These are phyloP conservation scores for Aquilaria sinensis DNA, from an alignment of 345 rosid genomes.

Conservation along the genomic window DNA sequence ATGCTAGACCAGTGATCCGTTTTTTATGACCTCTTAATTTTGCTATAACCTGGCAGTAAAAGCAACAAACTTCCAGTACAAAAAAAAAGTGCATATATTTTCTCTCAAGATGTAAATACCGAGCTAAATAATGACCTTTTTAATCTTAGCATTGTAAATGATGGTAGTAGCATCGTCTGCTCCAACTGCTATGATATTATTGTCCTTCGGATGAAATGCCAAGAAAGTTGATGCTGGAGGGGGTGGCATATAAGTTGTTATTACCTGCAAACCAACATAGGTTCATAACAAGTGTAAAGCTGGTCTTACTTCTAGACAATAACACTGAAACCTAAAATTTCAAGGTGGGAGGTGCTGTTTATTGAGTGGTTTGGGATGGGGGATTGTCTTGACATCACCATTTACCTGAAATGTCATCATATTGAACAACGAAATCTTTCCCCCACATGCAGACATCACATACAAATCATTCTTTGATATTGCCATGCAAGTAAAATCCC, in stretches of 20 bases:
- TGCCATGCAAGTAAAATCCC: conserved; percentile 36
- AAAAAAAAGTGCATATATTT: not conserved
- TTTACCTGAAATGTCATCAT: conserved; percentile 55
- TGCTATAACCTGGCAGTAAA: conserved; percentile 48
- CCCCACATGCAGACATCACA: conserved; percentile 57
- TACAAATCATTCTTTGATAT: conserved; percentile 56
- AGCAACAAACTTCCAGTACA: conserved; percentile 1
- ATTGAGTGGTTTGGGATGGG: too few relatives aligned
- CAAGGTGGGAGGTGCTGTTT: not conserved
- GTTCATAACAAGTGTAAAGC: not conserved
- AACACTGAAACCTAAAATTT: not conserved
- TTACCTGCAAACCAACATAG: conserved; percentile 31
- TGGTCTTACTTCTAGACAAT: too few relatives aligned
- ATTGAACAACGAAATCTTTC: conserved; percentile 47
- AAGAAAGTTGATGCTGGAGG: conserved; percentile 53
- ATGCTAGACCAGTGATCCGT: conserved; percentile 73
- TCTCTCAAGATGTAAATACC: not conserved
- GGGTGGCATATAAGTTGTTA: conserved; percentile 55
- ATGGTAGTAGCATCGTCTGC: conserved; percentile 51
- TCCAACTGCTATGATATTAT: conserved; percentile 52
- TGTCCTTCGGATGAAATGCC: conserved; percentile 54
- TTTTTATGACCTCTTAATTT: conserved; percentile 75
- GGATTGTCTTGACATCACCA: not conserved
- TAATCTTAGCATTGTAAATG: conserved; percentile 50
- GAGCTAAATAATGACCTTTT: conserved; percentile 35